Conservation (phyloP, 495 filamentous ascomycete species). For the Penicillium flavigenum region DNA sequence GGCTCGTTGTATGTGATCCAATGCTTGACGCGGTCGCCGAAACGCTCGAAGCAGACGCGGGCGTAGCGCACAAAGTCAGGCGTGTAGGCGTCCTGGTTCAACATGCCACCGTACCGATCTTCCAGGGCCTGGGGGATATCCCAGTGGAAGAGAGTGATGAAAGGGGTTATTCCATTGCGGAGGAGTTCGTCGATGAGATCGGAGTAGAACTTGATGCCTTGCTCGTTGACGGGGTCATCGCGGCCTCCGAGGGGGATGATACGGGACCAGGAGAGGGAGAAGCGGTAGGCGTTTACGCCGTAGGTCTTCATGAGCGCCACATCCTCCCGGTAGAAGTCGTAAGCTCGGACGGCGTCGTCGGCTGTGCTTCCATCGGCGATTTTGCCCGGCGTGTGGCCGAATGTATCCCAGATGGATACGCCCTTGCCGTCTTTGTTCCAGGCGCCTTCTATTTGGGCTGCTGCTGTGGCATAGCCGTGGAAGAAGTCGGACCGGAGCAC, state of each 20-base stretch:
- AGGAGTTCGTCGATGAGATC: slow-evolving; percentile 47
- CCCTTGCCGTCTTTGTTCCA: slow-evolving; percentile 64
- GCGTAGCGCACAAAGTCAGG: slow-evolving; percentile 50
- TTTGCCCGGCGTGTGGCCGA: slow-evolving; percentile 65
- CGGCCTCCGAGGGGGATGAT: slow-evolving; percentile 56
- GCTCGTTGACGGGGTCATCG: slow-evolving; percentile 39
- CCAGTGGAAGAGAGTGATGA: slow-evolving; percentile 53
- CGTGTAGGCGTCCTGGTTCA: slow-evolving; percentile 43
- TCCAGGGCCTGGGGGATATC: slow-evolving; percentile 48
- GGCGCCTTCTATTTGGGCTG: slow-evolving; percentile 66
- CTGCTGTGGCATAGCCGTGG: slow-evolving; percentile 41
- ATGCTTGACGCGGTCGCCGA: slow-evolving; percentile 47
- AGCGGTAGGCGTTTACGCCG: slow-evolving; percentile 65
- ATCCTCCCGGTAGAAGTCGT: slow-evolving; percentile 67
- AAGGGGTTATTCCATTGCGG: slow-evolving; percentile 44
- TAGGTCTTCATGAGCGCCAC: slow-evolving; percentile 67
- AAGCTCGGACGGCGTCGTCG: slow-evolving; percentile 66
- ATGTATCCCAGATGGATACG: slow-evolving; percentile 71
- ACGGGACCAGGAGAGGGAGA: slow-evolving; percentile 70
- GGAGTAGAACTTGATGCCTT: slow-evolving; percentile 46
- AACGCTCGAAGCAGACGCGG: slow-evolving; percentile 42
- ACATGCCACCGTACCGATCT: slow-evolving; percentile 48
- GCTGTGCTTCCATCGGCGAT: slow-evolving; percentile 66
- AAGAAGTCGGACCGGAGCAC: slow-evolving; percentile 36
- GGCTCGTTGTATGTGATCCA: slow-evolving; percentile 57